Evolutionary conservation across 1,284 basidiomycete genomes (phyloP).

Genomic region (Tausonia pullulans): DNA sequence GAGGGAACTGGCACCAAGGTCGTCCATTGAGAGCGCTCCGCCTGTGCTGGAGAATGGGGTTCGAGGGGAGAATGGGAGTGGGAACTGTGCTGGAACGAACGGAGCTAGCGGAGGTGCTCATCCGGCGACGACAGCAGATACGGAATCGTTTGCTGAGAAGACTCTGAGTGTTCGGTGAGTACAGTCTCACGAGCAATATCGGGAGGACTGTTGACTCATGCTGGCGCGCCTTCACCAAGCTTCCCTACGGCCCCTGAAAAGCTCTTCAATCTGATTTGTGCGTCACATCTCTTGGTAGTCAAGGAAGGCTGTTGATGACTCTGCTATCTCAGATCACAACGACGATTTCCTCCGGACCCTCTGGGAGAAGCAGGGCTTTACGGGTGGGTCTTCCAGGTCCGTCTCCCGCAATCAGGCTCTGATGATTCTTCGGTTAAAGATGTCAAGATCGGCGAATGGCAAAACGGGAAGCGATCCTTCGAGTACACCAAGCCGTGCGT

Average conservation of each 20-base stretch:
- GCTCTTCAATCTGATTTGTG: constrained; percentile 16
- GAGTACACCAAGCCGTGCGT: constrained; percentile 12
- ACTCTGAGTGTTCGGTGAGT: constrained; percentile 17
- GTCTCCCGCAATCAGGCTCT: not conserved
- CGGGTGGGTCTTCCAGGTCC: constrained; percentile 4
- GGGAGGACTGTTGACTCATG: not conserved
- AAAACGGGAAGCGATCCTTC: constrained; percentile 11
- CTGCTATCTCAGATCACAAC: constrained; percentile 16
- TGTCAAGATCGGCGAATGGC: constrained; percentile 18
- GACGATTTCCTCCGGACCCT: constrained; percentile 17
- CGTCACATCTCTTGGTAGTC: no score
- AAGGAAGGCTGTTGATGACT: no score
- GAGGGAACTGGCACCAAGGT: not conserved
- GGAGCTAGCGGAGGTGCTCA: not conserved
- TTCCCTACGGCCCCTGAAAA: constrained; percentile 20
- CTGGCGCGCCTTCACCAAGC: not conserved
- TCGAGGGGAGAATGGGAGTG: constrained; percentile 1
- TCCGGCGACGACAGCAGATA: constrained; percentile 18
- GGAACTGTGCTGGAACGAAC: no score
- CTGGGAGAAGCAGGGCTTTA: constrained; percentile 17
- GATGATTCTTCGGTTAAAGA: not conserved
- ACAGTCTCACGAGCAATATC: not conserved
- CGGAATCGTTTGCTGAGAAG: constrained; percentile 16
- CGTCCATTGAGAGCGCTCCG: not conserved
- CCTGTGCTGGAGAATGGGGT: not conserved